These are phyloP conservation scores for Fonsecaea pedrosoi DNA, from an alignment of 2,329 filamentous ascomycete species.

Conservation along the genomic window DNA sequence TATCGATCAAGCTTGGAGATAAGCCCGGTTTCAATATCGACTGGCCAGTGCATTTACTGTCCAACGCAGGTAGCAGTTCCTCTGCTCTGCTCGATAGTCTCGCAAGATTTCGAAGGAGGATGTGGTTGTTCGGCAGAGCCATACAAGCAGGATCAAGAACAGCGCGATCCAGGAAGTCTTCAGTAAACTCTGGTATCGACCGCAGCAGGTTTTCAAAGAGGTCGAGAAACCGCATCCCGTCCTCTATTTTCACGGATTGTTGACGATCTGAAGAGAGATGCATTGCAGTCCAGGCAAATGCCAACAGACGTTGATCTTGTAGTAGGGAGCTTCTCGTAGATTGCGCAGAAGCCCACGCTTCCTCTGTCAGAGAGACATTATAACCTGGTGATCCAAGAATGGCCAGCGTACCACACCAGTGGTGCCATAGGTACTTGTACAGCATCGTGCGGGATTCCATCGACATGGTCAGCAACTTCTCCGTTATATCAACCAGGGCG, in stretches of 20 bases:
- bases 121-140: conserved; percentile 21
- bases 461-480: conserved; percentile 12
- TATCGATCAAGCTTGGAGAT: conserved; percentile 4
- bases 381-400: conserved; percentile 13
- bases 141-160: conserved; percentile 3
- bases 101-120: conserved; percentile 16
- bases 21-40: neutral
- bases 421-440: conserved; percentile 25
- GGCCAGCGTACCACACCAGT: conserved; percentile 26
- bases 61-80: neutral
- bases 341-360: conserved; percentile 15
- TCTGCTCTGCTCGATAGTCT: neutral
- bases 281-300: conserved; percentile 30
- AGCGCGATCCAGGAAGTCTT: conserved; percentile 10
- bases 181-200: conserved; percentile 7
- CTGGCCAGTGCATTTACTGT: neutral
- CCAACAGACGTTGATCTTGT: conserved; percentile 19
- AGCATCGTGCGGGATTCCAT: conserved; percentile 7
- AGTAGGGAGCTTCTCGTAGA: conserved; percentile 3
- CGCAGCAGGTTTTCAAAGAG: conserved; percentile 14
- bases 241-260: neutral
- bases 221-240: conserved; percentile 10
- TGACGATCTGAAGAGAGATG: conserved; percentile 15
- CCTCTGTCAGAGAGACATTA: conserved; percentile 5
- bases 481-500: conserved; percentile 19